These are phyloP conservation scores for Cladophialophora chaetospira DNA, from an alignment of 2,329 filamentous ascomycete genomes.

Conservation along the genomic window DNA sequence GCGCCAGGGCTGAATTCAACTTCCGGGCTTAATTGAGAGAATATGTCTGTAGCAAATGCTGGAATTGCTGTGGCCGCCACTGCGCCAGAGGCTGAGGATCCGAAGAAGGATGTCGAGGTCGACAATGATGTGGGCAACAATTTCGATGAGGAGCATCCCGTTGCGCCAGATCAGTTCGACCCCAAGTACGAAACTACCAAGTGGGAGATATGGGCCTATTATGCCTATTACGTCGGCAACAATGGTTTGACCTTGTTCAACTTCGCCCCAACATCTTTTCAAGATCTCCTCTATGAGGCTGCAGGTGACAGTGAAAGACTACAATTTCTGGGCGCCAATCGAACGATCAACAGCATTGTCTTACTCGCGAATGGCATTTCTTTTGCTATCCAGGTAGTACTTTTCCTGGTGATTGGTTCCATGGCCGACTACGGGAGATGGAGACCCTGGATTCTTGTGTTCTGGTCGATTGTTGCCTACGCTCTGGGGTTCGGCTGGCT, in stretches of 20 bases:
- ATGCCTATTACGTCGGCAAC: slow-evolving; percentile 66
- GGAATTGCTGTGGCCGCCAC: slow-evolving; percentile 28
- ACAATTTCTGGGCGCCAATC: slow-evolving; percentile 57
- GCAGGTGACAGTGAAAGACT: slow-evolving; percentile 57
- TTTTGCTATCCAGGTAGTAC: slow-evolving; percentile 65
- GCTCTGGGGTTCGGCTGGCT: slow-evolving; percentile 68
- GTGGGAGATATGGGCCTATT: slow-evolving; percentile 61
- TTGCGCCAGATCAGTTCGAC: slow-evolving; percentile 59
- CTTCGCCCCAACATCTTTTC: slow-evolving; percentile 65
- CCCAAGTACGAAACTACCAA: slow-evolving; percentile 54
- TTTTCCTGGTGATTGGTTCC: slow-evolving; percentile 50
- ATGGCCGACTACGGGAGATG: slow-evolving; percentile 66
- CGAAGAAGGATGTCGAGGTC: slow-evolving; percentile 18
- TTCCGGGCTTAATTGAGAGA: not conserved
- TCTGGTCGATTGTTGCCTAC: slow-evolving; percentile 62
- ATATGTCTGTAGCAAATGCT: slow-evolving; percentile 33
- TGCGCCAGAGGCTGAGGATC: slow-evolving; percentile 27
- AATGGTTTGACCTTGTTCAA: slow-evolving; percentile 66
- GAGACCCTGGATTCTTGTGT: slow-evolving; percentile 63
- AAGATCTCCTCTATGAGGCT: slow-evolving; percentile 65
- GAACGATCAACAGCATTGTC: slow-evolving; percentile 67
- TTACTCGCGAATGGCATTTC: slow-evolving; percentile 67
- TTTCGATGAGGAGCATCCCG: slow-evolving; percentile 42
- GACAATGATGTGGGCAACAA: not conserved
- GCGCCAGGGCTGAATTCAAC: not conserved